phyloP scores from a whole-genome alignment of 108 stramenopile species.

The Mediolabrus comicus region DNA sequence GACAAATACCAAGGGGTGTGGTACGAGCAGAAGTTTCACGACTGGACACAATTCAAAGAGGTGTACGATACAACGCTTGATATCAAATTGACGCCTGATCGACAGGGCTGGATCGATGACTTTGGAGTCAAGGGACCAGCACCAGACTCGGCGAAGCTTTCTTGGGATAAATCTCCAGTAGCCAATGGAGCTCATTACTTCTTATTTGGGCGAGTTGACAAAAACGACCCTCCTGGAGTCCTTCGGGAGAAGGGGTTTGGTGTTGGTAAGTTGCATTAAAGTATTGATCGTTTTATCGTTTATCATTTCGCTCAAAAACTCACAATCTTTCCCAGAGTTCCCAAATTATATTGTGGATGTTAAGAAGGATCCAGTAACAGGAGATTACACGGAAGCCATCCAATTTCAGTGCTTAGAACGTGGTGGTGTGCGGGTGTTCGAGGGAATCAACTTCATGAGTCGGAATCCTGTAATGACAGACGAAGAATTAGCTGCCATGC shows the following conservation, averaged over 20 bases:
- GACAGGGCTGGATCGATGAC: constrained; percentile 86
- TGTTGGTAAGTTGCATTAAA: no score
- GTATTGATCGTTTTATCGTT: no score
- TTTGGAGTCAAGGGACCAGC: constrained; percentile 88
- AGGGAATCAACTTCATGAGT: constrained; percentile 93
- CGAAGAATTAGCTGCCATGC: constrained; percentile 76
- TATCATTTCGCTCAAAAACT: no score
- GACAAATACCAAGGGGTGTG: constrained; percentile 87
- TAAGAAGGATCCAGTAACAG: constrained; percentile 68
- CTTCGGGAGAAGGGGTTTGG: constrained; percentile 88
- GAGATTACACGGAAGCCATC: constrained; percentile 85
- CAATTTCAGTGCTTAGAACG: constrained; percentile 92
- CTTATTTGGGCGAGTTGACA: constrained; percentile 87
- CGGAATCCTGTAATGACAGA: constrained; percentile 79
- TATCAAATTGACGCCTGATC: constrained; percentile 65
- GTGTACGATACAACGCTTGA: constrained; percentile 91
- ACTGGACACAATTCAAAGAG: constrained; percentile 94
- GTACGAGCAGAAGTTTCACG: constrained; percentile 93
- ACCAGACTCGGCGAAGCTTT: constrained; percentile 72
- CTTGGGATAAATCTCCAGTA: constrained; percentile 90
- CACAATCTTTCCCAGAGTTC: no score
- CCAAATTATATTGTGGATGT: constrained; percentile 92
- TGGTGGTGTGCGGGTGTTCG: constrained; percentile 93
- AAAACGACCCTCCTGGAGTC: constrained; percentile 81
- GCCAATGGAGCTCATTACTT: constrained; percentile 94